Percentiles rank a stretch among this genome's conserved stretches.
Evolutionary conservation across 2,329 filamentous ascomycete genomes (phyloP).

Genomic region (Sarocladium kiliense): DNA sequence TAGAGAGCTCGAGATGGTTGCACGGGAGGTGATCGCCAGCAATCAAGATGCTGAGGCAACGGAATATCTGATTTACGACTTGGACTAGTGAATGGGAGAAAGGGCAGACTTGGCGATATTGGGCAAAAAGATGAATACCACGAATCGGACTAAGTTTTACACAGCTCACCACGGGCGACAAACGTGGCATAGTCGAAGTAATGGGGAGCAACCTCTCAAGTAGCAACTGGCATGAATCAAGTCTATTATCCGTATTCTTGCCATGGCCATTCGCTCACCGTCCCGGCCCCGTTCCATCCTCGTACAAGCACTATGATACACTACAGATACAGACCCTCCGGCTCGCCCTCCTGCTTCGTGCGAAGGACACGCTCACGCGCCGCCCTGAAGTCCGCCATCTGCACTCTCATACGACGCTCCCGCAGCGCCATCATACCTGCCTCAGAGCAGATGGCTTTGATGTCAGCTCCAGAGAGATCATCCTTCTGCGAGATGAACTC

Average conservation of each 20-base stretch:
- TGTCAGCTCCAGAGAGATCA: constrained; percentile 92
- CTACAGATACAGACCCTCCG: constrained; percentile 97
- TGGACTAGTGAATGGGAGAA: background rate
- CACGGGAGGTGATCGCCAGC: background rate
- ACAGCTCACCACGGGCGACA: no score
- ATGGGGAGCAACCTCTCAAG: background rate
- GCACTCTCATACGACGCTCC: constrained; percentile 94
- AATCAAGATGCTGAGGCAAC: background rate
- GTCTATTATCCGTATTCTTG: constrained; percentile 1
- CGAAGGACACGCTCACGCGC: constrained; percentile 92
- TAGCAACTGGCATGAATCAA: background rate
- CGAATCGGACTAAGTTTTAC: no score
- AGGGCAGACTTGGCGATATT: background rate
- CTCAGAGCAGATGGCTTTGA: constrained; percentile 98
- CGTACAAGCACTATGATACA: constrained; percentile 17
- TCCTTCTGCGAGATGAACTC: constrained; percentile 99
- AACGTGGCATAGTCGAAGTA: no score
- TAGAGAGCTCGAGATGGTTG: background rate
- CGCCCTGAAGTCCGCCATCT: constrained; percentile 96
- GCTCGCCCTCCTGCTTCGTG: constrained; percentile 98
- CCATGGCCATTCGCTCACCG: background rate
- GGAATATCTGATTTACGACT: background rate
- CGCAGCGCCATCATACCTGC: constrained; percentile 90
- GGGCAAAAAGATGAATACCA: no score
- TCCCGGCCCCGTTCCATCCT: background rate